phyloP scores from a whole-genome alignment of 1,284 basidiomycete genomes.

The Sporisorium scitamineum region DNA sequence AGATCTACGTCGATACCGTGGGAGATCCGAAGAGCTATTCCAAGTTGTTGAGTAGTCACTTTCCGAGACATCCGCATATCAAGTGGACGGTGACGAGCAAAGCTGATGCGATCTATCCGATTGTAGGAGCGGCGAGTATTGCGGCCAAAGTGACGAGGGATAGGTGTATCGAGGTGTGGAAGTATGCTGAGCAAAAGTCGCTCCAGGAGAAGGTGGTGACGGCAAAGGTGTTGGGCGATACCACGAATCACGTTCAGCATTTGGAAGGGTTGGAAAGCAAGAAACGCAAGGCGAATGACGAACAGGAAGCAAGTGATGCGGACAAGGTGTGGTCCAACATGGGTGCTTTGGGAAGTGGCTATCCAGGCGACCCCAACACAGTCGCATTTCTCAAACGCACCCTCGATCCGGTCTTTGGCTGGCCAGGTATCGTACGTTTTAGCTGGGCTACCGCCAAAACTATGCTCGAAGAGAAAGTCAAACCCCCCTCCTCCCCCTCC shows the following conservation, averaged over 20 bases:
- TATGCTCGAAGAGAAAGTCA: slow-evolving; percentile 77
- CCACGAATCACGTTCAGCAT: slow-evolving; percentile 13
- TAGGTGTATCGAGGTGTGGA: slow-evolving; percentile 87
- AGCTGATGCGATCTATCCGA: slow-evolving; percentile 94
- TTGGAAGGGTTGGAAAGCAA: not conserved
- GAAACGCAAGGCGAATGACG: slow-evolving; percentile 36
- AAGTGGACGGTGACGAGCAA: slow-evolving; percentile 90
- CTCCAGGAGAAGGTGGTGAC: not conserved
- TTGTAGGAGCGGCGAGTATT: slow-evolving; percentile 95
- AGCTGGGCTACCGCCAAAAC: slow-evolving; percentile 95
- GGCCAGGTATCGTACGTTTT: slow-evolving; percentile 89
- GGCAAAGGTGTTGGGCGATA: slow-evolving; percentile 17
- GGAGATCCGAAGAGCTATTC: slow-evolving; percentile 88
- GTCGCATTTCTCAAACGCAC: slow-evolving; percentile 83
- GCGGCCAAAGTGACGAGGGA: slow-evolving; percentile 97
- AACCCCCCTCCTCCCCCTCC: slow-evolving; percentile 16
- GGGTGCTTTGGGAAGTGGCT: slow-evolving; percentile 35
- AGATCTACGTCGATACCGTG: slow-evolving; percentile 96
- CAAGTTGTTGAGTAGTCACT: slow-evolving; percentile 54
- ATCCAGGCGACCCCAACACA: slow-evolving; percentile 84
- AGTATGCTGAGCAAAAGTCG: slow-evolving; percentile 70
- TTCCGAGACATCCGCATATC: slow-evolving; percentile 62
- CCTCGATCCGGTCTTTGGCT: slow-evolving; percentile 91
- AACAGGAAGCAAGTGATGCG: not conserved
- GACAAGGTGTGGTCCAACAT: slow-evolving; percentile 25